phyloP scores from a whole-genome alignment of 163 green algal species.

The Chlamydomonas reinhardtii region DNA sequence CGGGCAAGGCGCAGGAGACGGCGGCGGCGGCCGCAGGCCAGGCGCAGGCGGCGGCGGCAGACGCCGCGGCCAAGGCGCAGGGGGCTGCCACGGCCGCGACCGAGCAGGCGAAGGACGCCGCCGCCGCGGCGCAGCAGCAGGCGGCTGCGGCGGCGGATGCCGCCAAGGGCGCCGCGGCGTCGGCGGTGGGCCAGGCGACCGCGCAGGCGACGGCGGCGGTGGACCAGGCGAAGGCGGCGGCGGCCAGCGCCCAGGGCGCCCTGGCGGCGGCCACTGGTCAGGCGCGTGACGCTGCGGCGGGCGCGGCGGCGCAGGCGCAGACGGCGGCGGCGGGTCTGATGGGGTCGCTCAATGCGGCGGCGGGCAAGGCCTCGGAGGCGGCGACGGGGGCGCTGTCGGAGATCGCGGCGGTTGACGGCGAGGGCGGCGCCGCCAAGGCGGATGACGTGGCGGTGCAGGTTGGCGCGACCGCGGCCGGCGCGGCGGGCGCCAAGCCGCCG shows the following conservation, averaged over 20 bases:
- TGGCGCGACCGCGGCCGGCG: too few relatives aligned
- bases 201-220: neutral
- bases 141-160: neutral
- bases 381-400: neutral
- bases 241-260: neutral
- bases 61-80: neutral
- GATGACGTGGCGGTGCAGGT: conserved; percentile 8
- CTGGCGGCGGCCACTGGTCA: neutral
- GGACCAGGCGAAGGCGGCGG: neutral
- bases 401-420: conserved; percentile 25
- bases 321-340: too few relatives aligned
- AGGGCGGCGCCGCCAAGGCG: conserved; percentile 1
- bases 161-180: too few relatives aligned
- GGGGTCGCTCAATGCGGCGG: too few relatives aligned
- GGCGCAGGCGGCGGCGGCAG: neutral
- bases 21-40: neutral
- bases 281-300: neutral
- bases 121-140: neutral
- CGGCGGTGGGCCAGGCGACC: neutral
- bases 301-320: neutral
- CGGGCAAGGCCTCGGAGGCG: neutral
- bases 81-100: neutral
- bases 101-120: neutral
- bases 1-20: neutral
- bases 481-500: too few relatives aligned